Conservation (phyloP, 208 protist genomes). For the Leishmania tropica region DNA sequence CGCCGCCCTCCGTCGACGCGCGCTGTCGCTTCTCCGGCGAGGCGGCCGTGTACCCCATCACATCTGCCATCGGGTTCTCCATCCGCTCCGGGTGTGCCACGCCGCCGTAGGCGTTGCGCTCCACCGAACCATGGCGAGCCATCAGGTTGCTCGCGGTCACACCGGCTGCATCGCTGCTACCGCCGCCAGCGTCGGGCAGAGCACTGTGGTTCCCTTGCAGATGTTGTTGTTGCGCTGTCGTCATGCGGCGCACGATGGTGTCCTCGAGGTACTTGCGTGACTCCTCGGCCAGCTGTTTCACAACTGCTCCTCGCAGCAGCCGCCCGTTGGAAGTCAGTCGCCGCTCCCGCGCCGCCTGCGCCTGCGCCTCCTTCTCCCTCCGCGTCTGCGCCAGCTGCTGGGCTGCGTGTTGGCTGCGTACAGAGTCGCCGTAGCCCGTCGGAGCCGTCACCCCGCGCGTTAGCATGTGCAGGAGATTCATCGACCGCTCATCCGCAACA, state of each 20-base stretch:
- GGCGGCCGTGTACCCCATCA: conserved; percentile 7
- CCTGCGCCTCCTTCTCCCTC: conserved; percentile 8
- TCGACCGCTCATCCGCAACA: conserved; percentile 25
- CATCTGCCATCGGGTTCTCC: conserved; percentile 5
- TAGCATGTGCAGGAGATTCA: conserved; percentile 68
- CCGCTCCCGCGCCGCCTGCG: conserved; percentile 25
- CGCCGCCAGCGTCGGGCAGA: background rate
- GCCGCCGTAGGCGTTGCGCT: conserved; percentile 17
- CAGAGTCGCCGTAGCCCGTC: conserved; percentile 64
- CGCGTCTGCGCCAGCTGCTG: conserved; percentile 33
- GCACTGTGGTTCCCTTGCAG: background rate
- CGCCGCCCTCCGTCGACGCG: background rate
- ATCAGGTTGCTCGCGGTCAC: background rate
- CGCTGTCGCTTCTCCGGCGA: conserved; percentile 6
- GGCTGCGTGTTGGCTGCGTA: conserved; percentile 34
- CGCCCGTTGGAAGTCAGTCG: conserved; percentile 32
- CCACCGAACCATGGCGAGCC: background rate
- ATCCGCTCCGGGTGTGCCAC: conserved; percentile 14
- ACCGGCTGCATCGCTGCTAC: background rate
- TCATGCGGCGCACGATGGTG: conserved; percentile 70
- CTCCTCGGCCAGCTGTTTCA: conserved; percentile 65
- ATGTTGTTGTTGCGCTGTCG: conserved; percentile 37
- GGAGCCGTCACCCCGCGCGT: conserved; percentile 63
- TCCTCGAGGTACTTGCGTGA: conserved; percentile 75
- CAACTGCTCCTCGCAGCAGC: conserved; percentile 44